Base-by-base conservation (phyloP, 257 asterid genomes). In the Nemophila menziesii region DNA sequence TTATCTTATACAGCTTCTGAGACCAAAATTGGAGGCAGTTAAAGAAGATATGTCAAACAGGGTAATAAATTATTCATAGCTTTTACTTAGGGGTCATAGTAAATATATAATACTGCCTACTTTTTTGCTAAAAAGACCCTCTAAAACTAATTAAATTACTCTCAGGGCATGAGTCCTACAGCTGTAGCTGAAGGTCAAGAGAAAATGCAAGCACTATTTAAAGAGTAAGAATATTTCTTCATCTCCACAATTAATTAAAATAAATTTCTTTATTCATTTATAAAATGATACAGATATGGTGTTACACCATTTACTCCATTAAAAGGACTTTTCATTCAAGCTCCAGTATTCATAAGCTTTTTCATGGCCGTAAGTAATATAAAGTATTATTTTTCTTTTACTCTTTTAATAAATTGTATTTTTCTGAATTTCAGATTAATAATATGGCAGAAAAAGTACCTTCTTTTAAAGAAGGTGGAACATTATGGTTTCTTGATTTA, bases 391-490 rank as follows among this genome's bases (percentile, higher is more conserved):
- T 11, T 20, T 48, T 13, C 38, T 12, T 53, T 16, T 33, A 20
- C 49, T 19, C 52, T 37, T 44, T 43, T 22, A 18, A 42, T 53
- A 22, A 19, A 16, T 52, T 24, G 40, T 29, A 39, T 63, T 38
- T 34, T 19, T 50, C 65, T 44, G 11, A 16, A 27, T 64, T n/a
- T 63, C 83, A 90, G 98, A 46, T 90, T 38, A 72, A 20, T 9
- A 77, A 74, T 66, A 77, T 90, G 99, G 89, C 70, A 26, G 94
- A 77, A 50, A 73, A 73, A 22, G 93, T 90, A 48, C 92, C 98
- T 26, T 90, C 98, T 43, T 79, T 85, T 69, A 79, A 79, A 65
- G 68, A 75, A 15, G 98, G 98, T 14, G 98, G 98, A 45, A 58
- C 68, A 53, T 65, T 69, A 33, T 90, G 96, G 96, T 90, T 90